Evolutionary conservation across 2,329 filamentous ascomycete species (phyloP).

Genomic region (Lachnellula occidentalis): DNA sequence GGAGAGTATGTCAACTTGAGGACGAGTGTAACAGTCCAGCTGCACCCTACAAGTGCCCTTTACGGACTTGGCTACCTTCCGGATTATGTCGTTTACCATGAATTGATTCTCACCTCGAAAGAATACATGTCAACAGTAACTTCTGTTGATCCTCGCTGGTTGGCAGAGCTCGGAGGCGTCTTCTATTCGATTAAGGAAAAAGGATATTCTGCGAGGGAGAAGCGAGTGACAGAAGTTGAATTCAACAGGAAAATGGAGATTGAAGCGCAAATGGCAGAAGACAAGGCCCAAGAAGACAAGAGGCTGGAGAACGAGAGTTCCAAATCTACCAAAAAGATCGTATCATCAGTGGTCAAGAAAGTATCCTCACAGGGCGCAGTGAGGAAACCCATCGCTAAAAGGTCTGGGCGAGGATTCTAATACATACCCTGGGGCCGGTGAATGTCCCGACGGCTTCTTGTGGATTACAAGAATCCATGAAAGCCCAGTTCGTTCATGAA

Average conservation of each 20-base stretch:
- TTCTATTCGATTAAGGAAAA: constrained; percentile 99
- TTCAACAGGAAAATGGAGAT: constrained; percentile 93
- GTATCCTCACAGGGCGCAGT: constrained; percentile 57
- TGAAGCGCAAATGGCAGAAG: constrained; percentile 84
- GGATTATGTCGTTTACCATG: constrained; percentile 97
- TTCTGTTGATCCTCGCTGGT: constrained; percentile 92
- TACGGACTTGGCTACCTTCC: constrained; percentile 91
- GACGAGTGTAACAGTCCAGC: constrained; percentile 86
- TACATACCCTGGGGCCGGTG: background rate
- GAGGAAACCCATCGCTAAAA: constrained; percentile 53
- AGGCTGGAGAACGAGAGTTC: constrained; percentile 46
- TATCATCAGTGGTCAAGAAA: constrained; percentile 43
- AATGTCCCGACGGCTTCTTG: background rate
- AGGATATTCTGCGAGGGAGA: constrained; percentile 82
- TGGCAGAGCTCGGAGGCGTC: constrained; percentile 91
- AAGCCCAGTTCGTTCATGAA: too few species aligned
- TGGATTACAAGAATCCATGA: too few species aligned
- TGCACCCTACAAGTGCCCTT: constrained; percentile 89
- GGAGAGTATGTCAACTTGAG: constrained; percentile 97
- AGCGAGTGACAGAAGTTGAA: constrained; percentile 81
- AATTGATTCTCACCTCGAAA: constrained; percentile 91
- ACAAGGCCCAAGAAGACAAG: constrained; percentile 64
- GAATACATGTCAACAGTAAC: constrained; percentile 99
- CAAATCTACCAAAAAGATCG: constrained; percentile 39
- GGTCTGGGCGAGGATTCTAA: constrained; percentile 45